Conservation (phyloP, 768 basidiomycete genomes). For the Collybiopsis luxurians region DNA sequence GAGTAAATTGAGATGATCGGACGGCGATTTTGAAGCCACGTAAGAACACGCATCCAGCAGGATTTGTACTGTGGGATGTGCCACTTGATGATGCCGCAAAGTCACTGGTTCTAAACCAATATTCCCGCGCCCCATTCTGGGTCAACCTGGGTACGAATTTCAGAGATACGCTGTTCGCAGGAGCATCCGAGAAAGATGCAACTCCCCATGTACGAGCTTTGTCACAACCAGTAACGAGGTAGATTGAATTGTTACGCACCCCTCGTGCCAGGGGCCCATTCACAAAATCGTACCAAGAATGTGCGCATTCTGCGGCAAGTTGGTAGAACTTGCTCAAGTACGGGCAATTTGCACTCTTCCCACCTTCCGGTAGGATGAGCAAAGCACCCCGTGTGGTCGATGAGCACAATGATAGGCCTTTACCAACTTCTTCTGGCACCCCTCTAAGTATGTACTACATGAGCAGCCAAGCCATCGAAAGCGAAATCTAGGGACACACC, state of each 20-base stretch:
- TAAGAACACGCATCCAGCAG: neutral
- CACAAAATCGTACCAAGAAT: neutral
- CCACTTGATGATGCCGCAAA: neutral
- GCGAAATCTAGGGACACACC: too few species aligned
- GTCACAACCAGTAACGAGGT: slow-evolving; percentile 2
- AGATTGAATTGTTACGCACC: neutral
- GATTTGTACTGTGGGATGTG: neutral
- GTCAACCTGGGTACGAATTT: neutral
- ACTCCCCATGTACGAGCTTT: neutral
- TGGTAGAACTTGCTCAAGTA: neutral
- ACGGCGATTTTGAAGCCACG: slow-evolving; percentile 1
- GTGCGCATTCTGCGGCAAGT: neutral
- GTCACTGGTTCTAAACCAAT: neutral
- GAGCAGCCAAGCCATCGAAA: neutral
- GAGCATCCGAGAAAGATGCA: neutral
- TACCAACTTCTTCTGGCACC: neutral
- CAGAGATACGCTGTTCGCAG: neutral
- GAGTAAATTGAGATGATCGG: neutral
- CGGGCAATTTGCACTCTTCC: neutral
- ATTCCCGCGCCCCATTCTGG: neutral
- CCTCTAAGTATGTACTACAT: neutral
- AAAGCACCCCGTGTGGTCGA: neutral
- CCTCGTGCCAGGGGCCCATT: neutral
- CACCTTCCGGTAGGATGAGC: neutral
- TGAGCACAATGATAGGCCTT: neutral